A percentile compares a stretch with the other conserved stretches of the same genome.
Conservation (phyloP, 75 land plant species). For the Isoetes taiwanensis region DNA sequence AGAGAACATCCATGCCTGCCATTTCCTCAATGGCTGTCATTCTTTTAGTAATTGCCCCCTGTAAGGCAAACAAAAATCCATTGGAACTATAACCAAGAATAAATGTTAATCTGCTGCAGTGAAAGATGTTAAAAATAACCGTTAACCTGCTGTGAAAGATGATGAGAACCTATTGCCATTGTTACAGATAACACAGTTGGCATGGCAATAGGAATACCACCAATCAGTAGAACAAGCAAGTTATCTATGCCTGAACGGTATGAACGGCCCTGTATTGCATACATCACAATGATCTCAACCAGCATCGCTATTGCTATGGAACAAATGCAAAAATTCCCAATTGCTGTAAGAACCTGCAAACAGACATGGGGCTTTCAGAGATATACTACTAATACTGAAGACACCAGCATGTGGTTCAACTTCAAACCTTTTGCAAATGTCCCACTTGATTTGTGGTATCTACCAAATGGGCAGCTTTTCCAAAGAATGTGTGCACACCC, state of each 20-base stretch:
- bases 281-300: slow-evolving; percentile 23
- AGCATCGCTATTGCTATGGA: slow-evolving; percentile 20
- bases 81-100: not conserved
- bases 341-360: slow-evolving; percentile 23
- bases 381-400: too few species aligned
- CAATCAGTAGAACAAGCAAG: slow-evolving; percentile 22
- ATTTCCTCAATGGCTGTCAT: slow-evolving; percentile 38
- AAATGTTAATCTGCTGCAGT: too few species aligned
- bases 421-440: slow-evolving; percentile 16
- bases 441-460: slow-evolving; percentile 18
- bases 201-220: slow-evolving; percentile 35
- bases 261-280: slow-evolving; percentile 11
- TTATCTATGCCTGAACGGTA: slow-evolving; percentile 22
- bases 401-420: too few species aligned
- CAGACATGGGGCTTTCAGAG: too few species aligned
- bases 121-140: not conserved
- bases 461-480: slow-evolving; percentile 17
- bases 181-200: slow-evolving; percentile 30
- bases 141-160: slow-evolving; percentile 63
- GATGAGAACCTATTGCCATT: slow-evolving; percentile 30
- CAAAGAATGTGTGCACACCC: slow-evolving; percentile 19
- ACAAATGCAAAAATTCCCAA: slow-evolving; percentile 20
- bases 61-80: slow-evolving; percentile 7
- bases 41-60: slow-evolving; percentile 25
- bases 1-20: slow-evolving; percentile 36